These are phyloP conservation scores for Linderina pennispora DNA, from an alignment of 192 early-diverging fungal genomes.

Conservation along the genomic window DNA sequence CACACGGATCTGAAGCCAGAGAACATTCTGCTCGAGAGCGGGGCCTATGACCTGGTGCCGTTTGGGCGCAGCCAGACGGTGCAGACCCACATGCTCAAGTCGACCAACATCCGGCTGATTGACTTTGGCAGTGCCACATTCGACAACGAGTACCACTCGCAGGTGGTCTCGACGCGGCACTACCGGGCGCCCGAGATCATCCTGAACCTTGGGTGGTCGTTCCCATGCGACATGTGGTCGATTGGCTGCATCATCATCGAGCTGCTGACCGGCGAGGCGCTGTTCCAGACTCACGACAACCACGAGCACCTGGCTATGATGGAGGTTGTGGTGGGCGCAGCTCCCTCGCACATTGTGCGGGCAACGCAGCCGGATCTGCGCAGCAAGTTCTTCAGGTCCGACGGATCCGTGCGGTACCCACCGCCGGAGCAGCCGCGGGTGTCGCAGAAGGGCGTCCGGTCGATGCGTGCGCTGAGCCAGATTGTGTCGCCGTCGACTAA, in stretches of 20 bases:
- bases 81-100: constrained; percentile 56
- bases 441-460: constrained; percentile 31
- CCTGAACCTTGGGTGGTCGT: constrained; percentile 90
- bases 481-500: constrained; percentile 44
- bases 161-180: constrained; percentile 90
- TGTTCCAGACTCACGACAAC: constrained; percentile 98
- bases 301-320: constrained; percentile 97
- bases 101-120: constrained; percentile 80
- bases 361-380: constrained; percentile 32
- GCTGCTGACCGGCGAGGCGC: constrained; percentile 87
- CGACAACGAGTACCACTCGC: constrained; percentile 86
- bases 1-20: constrained; percentile 99
- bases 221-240: constrained; percentile 97
- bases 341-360: constrained; percentile 62
- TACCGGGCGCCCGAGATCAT: constrained; percentile 98
- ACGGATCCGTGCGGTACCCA: constrained; percentile 30
- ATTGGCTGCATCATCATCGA: constrained; percentile 96
- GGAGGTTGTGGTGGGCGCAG: constrained; percentile 77
- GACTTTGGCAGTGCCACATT: constrained; percentile 97
- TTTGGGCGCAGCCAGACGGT: constrained; percentile 50
- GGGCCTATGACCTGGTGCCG: constrained; percentile 49
- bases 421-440: constrained; percentile 30
- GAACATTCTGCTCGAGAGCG: constrained; percentile 78
- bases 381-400: constrained; percentile 32
- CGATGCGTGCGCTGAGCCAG: constrained; percentile 39